Evolutionary conservation across 164 flowering plant genomes (phyloP).

Genomic region (Paratinospora sagittata): DNA sequence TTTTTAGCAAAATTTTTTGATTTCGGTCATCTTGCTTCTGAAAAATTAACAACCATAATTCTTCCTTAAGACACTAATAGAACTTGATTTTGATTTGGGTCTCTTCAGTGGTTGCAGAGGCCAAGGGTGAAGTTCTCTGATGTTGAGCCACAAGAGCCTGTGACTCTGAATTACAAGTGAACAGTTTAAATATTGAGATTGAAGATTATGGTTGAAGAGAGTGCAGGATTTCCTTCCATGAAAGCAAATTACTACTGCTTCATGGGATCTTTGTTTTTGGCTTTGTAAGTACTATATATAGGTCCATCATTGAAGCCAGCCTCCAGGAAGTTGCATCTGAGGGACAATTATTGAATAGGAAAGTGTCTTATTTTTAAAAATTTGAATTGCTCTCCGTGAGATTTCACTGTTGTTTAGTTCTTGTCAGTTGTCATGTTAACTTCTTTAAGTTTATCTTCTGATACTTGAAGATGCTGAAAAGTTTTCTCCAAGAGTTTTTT

Average conservation of each 20-base stretch:
- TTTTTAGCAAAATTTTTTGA: neutral
- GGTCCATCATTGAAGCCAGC: neutral
- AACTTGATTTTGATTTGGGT: neutral
- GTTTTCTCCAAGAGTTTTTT: no score
- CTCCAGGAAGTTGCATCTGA: neutral
- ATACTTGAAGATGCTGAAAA: no score
- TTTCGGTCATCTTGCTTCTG: neutral
- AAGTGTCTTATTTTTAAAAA: no score
- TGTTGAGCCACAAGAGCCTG: constrained; percentile 6
- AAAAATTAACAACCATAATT: neutral
- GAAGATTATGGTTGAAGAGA: neutral
- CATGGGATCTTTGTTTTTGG: neutral
- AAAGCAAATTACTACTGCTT: no score
- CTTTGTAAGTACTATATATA: neutral
- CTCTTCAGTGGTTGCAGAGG: constrained; percentile 27
- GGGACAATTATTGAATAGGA: neutral
- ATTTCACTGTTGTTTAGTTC: neutral
- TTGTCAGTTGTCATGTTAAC: neutral
- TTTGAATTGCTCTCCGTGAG: no score
- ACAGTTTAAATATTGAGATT: neutral
- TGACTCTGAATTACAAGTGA: neutral
- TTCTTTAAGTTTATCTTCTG: no score
- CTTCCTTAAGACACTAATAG: no score
- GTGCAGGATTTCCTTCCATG: no score
- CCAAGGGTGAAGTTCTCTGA: constrained; percentile 40